Base-by-base conservation (phyloP, 1,284 basidiomycete genomes). In the Ceratobasidium sp. region DNA sequence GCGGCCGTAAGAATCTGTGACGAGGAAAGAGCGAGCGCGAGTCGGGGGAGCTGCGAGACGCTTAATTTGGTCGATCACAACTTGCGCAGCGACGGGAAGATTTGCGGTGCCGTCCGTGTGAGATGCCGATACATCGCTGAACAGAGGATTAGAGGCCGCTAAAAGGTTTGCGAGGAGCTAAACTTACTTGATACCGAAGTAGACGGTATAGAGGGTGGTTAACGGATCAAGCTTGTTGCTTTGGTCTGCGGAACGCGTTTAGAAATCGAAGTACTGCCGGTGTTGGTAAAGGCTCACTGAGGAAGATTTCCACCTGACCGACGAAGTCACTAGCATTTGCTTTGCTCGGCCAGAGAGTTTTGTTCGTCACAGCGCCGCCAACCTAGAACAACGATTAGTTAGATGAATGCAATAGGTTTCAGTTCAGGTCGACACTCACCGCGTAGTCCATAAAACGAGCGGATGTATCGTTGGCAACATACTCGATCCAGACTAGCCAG, bases 1-100 rank as follows among this genome's bases (percentile, higher is more conserved):
- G 15, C 83, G 82, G 7, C 87, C 87, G 36, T 88, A 88, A 44
- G 82, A 84, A 73, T 87, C 86, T 1, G 86, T 81, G 4, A 88
- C 74, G 15, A 88, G 82, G 74, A 88, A 84, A 73, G 86, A 83
- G 22, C 82, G 80, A 1, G 85, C 86, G 64, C 84, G 85, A 22
- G 81, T 84, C 0, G 87, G 85, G 3, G 84, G 82, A 7, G 83
- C 82, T 0, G 82, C 80, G 27, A 88, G 82, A 59, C 81, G 19
- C 75, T 77, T 15, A n/a, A 86, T 82, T 65, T 84, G 81, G 45
- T 81, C 79, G 19, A 85, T 78, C 33, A 87, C 80, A 53, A 80
- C 79, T 44, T 79, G 79, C 0, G 83, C 83, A 45, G 82, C 83
- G 73, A 81, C 72, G 0, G 80, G 80, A 31, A 85, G 79, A 74